Evolutionary conservation across 1,284 basidiomycete species (phyloP).

Genomic region (Rhodotorula mucilaginosa): DNA sequence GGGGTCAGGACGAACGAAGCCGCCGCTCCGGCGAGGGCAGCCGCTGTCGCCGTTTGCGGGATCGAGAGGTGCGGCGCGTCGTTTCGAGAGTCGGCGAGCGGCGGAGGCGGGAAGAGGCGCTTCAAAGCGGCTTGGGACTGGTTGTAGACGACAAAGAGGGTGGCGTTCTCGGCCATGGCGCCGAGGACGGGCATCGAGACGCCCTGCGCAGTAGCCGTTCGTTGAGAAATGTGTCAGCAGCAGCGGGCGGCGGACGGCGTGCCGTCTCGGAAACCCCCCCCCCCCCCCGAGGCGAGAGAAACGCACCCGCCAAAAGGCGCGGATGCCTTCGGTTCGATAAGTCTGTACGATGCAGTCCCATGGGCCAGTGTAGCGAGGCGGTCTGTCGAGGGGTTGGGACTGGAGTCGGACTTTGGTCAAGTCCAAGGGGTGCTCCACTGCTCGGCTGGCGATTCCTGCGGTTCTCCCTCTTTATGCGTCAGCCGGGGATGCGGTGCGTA

Average conservation of each 20-base stretch:
- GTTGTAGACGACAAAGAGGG: conserved; percentile 80
- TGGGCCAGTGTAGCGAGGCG: conserved; percentile 65
- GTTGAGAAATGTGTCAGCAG: neutral
- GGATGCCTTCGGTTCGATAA: conserved; percentile 69
- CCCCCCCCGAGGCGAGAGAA: conserved; percentile 12
- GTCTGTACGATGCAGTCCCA: conserved; percentile 77
- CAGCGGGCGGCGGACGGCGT: neutral
- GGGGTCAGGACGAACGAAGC: conserved; percentile 85
- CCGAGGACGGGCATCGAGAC: conserved; percentile 83
- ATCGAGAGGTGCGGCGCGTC: conserved; percentile 54
- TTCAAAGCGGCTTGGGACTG: conserved; percentile 70
- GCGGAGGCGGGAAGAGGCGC: conserved; percentile 28
- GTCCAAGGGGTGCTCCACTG: conserved; percentile 83
- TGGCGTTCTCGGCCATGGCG: conserved; percentile 87
- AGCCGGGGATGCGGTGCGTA: neutral
- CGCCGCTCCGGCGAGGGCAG: conserved; percentile 73
- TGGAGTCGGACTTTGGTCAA: conserved; percentile 67
- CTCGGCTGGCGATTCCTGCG: conserved; percentile 76
- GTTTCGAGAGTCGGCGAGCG: conserved; percentile 10
- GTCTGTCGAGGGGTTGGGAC: conserved; percentile 71
- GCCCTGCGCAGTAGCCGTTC: conserved; percentile 57
- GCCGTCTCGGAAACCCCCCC: neutral
- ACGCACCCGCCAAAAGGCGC: conserved; percentile 75
- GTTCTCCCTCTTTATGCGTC: neutral
- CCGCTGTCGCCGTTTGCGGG: conserved; percentile 68